phyloP scores from a whole-genome alignment of 2,329 filamentous ascomycete species.

The Paecilomyces variotii region DNA sequence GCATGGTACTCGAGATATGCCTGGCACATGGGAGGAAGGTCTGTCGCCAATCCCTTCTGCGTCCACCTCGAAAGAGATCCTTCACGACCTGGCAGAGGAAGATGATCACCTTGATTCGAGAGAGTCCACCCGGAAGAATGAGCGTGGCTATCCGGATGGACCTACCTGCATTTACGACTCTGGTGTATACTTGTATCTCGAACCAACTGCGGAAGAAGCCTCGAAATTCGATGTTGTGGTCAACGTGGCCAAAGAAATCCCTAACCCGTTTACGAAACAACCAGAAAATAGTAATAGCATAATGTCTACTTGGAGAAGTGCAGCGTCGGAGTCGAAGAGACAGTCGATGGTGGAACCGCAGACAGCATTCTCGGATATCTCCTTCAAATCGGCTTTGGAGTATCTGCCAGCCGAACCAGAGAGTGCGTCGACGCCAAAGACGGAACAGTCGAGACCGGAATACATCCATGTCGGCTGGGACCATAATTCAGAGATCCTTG shows the following conservation, averaged over 20 bases:
- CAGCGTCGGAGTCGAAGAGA: conserved; percentile 25
- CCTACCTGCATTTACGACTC: conserved; percentile 58
- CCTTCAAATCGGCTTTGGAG: conserved; percentile 44
- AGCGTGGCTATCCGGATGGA: conserved; percentile 56
- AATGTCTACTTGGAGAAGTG: conserved; percentile 43
- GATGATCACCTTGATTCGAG: conserved; percentile 38
- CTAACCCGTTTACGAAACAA: conserved; percentile 45
- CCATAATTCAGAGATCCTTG: conserved; percentile 60
- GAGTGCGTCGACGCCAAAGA: conserved; percentile 23
- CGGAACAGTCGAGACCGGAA: conserved; percentile 42
- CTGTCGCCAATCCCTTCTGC: conserved; percentile 18
- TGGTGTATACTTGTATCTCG: conserved; percentile 54
- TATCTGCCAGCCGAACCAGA: conserved; percentile 24
- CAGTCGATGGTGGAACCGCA: conserved; percentile 32
- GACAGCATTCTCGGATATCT: conserved; percentile 37
- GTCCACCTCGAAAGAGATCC: conserved; percentile 18
- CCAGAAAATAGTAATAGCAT: conserved; percentile 29
- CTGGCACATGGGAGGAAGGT: conserved; percentile 22
- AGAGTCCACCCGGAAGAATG: conserved; percentile 54
- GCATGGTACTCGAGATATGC: conserved; percentile 20
- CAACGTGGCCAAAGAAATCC: conserved; percentile 59
- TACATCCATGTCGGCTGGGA: conserved; percentile 61
- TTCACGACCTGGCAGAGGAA: conserved; percentile 46
- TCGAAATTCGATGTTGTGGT: conserved; percentile 55
- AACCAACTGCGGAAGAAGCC: conserved; percentile 54